Conservation (phyloP, 1,284 basidiomycete genomes). For the Fomes fomentarius region DNA sequence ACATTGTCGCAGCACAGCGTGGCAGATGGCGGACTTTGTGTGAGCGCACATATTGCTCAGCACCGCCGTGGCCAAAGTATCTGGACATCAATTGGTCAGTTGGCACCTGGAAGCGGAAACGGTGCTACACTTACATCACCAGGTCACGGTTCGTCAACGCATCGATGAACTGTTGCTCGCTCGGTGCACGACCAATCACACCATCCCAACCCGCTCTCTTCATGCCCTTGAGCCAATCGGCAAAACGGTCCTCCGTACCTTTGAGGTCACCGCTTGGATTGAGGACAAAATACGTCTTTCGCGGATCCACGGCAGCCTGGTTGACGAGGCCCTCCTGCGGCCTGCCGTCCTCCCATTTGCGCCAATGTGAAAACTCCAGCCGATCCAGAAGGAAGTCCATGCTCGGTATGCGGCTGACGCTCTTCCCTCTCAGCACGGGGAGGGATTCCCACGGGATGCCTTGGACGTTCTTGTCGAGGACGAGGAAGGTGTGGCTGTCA, state of each 20-base stretch:
- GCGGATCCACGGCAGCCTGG: conserved; percentile 61
- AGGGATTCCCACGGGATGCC: conserved; percentile 97
- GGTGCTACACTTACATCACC: conserved; percentile 71
- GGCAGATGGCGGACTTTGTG: conserved; percentile 82
- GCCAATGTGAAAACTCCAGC: conserved; percentile 59
- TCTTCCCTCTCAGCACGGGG: conserved; percentile 81
- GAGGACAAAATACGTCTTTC: conserved; percentile 82
- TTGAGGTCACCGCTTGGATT: conserved; percentile 93
- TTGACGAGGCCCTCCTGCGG: conserved; percentile 36
- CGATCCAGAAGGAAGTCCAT: conserved; percentile 89
- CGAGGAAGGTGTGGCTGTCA: conserved; percentile 83
- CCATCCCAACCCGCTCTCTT: conserved; percentile 82
- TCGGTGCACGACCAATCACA: conserved; percentile 74
- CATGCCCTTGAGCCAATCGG: conserved; percentile 75
- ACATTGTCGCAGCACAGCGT: conserved; percentile 90
- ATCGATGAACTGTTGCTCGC: conserved; percentile 78
- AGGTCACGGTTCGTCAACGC: conserved; percentile 77
- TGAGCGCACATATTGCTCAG: conserved; percentile 91
- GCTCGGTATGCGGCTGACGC: conserved; percentile 90
- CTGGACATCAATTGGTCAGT: conserved; percentile 42
- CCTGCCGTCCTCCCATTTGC: conserved; percentile 25
- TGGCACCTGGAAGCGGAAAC: conserved; percentile 23
- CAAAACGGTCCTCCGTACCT: conserved; percentile 85
- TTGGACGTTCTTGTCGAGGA: conserved; percentile 91
- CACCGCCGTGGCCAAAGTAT: conserved; percentile 97